Percentiles rank a stretch among this genome's conserved stretches.
Evolutionary conservation across 805 yeast genomes (phyloP).

Genomic region (Lachancea fermentati): DNA sequence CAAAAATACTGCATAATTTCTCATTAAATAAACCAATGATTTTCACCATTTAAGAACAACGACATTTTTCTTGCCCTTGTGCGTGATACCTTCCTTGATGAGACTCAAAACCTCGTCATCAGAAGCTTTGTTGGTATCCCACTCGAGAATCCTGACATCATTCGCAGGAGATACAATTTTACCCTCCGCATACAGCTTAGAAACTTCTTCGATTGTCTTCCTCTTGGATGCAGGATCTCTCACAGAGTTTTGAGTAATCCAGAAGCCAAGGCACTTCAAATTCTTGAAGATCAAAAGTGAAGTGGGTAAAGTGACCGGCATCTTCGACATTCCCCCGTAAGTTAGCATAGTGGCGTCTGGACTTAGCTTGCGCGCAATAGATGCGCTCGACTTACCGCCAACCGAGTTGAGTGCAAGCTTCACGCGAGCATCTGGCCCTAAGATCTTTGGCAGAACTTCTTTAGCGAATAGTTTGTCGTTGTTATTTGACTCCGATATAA

Average conservation of each 20-base stretch:
- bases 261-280: conserved; percentile 79
- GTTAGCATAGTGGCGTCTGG: conserved; percentile 75
- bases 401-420: conserved; percentile 86
- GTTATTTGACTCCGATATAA: conserved; percentile 84
- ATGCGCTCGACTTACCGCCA: conserved; percentile 83
- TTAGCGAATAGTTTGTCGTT: conserved; percentile 60
- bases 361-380: conserved; percentile 76
- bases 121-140: conserved; percentile 25
- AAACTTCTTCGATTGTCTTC: conserved; percentile 47
- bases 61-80: conserved; percentile 31
- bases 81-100: conserved; percentile 40
- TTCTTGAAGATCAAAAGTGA: conserved; percentile 86
- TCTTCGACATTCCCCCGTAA: conserved; percentile 96
- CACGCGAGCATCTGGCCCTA: conserved; percentile 43
- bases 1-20: neutral
- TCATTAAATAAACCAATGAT: too few species aligned
- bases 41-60: conserved; percentile 28
- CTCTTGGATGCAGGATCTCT: conserved; percentile 55
- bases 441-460: conserved; percentile 42
- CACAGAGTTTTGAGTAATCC: conserved; percentile 74
- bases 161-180: conserved; percentile 46
- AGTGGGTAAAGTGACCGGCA: conserved; percentile 90
- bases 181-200: conserved; percentile 54
- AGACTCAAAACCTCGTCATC: conserved; percentile 39
- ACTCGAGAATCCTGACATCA: conserved; percentile 35